Conservation (phyloP, 768 basidiomycete genomes). For the Trametes cingulata region DNA sequence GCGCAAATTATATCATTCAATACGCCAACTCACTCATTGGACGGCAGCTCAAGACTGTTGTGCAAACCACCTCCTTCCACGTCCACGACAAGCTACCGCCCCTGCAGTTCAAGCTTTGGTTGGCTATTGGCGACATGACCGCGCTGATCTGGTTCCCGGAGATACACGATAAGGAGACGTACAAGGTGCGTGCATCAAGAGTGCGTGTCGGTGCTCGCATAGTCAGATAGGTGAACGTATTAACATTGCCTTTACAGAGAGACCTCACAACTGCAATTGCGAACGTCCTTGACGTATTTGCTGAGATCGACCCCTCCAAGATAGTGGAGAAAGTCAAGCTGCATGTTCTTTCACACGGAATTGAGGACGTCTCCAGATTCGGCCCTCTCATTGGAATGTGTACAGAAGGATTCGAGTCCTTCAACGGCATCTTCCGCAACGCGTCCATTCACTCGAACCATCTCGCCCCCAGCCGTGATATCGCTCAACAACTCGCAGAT, state of each 20-base stretch:
- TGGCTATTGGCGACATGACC: slow-evolving; percentile 33
- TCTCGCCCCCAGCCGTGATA: slow-evolving; percentile 42
- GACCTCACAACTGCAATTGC: slow-evolving; percentile 20
- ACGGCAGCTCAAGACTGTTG: slow-evolving; percentile 29
- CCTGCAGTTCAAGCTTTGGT: slow-evolving; percentile 26
- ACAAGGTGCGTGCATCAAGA: slow-evolving; percentile 26
- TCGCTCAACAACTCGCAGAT: slow-evolving; percentile 35
- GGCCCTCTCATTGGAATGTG: slow-evolving; percentile 35
- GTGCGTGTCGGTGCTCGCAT: no score
- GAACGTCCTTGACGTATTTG: slow-evolving; percentile 28
- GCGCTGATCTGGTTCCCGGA: slow-evolving; percentile 34
- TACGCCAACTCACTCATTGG: slow-evolving; percentile 31
- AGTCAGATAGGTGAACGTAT: no score
- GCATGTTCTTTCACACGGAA: slow-evolving; percentile 35
- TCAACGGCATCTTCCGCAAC: slow-evolving; percentile 41
- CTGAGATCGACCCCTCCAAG: slow-evolving; percentile 26
- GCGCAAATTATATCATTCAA: slow-evolving; percentile 35
- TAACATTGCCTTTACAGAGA: background rate
- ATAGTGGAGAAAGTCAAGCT: slow-evolving; percentile 36
- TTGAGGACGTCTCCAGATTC: slow-evolving; percentile 32
- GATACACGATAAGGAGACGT: slow-evolving; percentile 31
- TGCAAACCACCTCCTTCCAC: slow-evolving; percentile 23
- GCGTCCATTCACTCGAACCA: slow-evolving; percentile 44
- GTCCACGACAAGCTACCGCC: slow-evolving; percentile 13
- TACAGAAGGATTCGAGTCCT: slow-evolving; percentile 41